Evolutionary conservation across 1,139 yeast species (phyloP), one percentile per base, ranked within the genome.

Genomic region (Scheffersomyces quercinus): DNA sequence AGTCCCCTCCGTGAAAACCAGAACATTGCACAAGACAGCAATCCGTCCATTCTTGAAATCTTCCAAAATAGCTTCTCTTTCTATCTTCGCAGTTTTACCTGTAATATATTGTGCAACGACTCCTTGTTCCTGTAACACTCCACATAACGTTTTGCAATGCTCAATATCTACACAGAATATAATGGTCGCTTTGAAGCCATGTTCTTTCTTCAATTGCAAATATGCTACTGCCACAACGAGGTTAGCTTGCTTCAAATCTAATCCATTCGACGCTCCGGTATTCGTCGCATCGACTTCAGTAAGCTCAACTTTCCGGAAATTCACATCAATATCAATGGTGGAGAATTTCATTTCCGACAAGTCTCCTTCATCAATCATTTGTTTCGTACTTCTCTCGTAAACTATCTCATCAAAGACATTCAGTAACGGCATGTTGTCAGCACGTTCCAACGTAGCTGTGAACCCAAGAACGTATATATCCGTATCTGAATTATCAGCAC

Each of bases 1-100:
- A 0, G 98, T 89, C 0, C 99, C 99, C 62, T 93, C 99, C 0
- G 97, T 91, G 54, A 91, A 85, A 3, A 91, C 89, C 20, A 86
- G 89, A 57, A 96, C 95, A 58, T 93, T 93, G 63, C 95, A 79
- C 28, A 91, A 65, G 0, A 93, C 95, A 3, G 85, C 81, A 26
- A 88, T 73, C 13, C 73, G 58, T 0, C 95, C 91, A 1, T 64
- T 54, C 48, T 73, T 77, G 58, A 91, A 91, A 37, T 79, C 84
- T 3, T 70, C 65, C 1, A 90, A 64, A 0, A 83, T 71, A 1
- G 63, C 58, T 10, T 68, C 73, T 35, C 98, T 69, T 37, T 79
- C 83, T 15, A 58, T 57, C 16, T 68, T 66, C 3, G 73, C 68
- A 0, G 96, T 88, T 13, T 71, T 72, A 0, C 93, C 88, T 0